Evolutionary conservation across 768 basidiomycete species (phyloP), one percentile per base, ranked within the genome.

Genomic region (Macrolepiota albuminosa): DNA sequence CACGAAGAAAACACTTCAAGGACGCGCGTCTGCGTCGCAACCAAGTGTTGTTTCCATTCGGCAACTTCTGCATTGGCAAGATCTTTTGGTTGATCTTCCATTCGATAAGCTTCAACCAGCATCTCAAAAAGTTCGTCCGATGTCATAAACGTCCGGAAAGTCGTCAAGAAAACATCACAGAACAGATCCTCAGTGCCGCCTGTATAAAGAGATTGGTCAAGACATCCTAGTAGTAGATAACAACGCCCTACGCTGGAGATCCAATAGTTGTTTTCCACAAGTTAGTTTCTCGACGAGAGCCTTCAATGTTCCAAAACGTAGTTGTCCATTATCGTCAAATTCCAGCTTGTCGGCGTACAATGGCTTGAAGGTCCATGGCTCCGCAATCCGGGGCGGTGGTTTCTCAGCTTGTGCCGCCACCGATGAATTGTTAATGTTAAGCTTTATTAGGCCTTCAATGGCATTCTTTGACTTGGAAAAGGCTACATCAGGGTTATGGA

Each of bases 111-210:
- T 42, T 84, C 79, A 18, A 86, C 73, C 34, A 95, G 81, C 53
- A 84, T 73, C 34, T 89, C 85, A 63, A 93, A 86, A 2, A 95
- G 72, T 45, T 79, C 75, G 45, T 85, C 81, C 2, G 90, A 81
- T 6, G 83, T 84, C 29, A 84, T 86, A 69, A 95, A 93, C 0
- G 91, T 89, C 56, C 86, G 81, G 74, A 91, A 93, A 16, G 93
- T 95, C 72, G 84, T 86, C 48, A 95, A 78, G 75, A 96, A 95
- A n/a, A 83, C 79, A 36, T 79, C 76, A 31, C 79, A 76, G 68
- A 80, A 88, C 11, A 69, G 58, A 6, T 78, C 69, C 64, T 71
- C 66, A 34, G 71, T 58, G 54, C 63, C 54, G 60, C 63, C 70
- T 66, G 59, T 47, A 11, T 7, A 40, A 37, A 52, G 56, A 33